Base-by-base conservation (phyloP, 768 basidiomycete genomes). In the Mrakia hoshinonis region DNA sequence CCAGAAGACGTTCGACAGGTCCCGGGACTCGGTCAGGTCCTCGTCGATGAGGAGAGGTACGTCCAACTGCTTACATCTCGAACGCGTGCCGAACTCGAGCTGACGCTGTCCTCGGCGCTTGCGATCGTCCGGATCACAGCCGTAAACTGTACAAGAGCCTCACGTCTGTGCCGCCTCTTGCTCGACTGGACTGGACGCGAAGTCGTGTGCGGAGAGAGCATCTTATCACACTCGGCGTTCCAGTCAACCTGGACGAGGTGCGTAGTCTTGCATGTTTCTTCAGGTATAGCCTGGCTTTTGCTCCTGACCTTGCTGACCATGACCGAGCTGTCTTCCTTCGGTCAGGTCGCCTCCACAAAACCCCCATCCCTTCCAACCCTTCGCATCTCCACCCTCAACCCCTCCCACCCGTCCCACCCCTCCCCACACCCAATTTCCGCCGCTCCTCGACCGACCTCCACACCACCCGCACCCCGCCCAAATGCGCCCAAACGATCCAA, bases 181-280 rank as follows among this genome's bases (percentile, higher is more conserved):
- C 89, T 77, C 88, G 90, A n/a, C 87, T 92, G 67, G 94, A 91
- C 76, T 97, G 94, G 94, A 93, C 87, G 64, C 87, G 92, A 60
- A 95, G 92, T 69, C 86, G 90, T 54, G 92, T 92, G 77, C 86
- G 94, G 69, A 83, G 92, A 61, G 91, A 92, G 77, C 91, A 96
- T 76, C 83, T 97, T 61, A 95, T 95, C 73, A 81, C 91, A 15
- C 85, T 97, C 31, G 94, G 94, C 29, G 88, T 97, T 58, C 94
- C 94, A 4, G 90, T 97, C 66, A 97, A 97, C 77, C 83, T 97
- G 7, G 94, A 97, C 77, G 94, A 97, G 81, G 87, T 95, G 47
- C 46, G 78, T 77, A 34, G 18, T 4, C 47, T n/a, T n/a, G n/a
- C n/a, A n/a, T n/a, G n/a, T n/a, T n/a, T n/a, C n/a, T n/a, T n/a